Evolutionary conservation across 73 alveolate genomes (phyloP).

Genomic region (Tetrahymena malaccensis): DNA sequence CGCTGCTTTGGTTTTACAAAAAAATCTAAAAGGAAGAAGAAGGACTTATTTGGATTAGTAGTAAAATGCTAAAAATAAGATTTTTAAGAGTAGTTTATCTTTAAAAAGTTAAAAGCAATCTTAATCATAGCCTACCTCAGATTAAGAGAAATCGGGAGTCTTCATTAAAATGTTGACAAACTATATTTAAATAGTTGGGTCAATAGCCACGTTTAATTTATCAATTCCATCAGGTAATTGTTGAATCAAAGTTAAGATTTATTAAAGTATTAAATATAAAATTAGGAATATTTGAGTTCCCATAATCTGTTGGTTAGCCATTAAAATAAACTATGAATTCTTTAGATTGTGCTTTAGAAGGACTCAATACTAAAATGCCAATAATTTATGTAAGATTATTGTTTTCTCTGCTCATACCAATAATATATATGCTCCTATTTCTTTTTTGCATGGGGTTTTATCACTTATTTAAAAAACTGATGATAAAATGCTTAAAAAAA

Average conservation of each 20-base stretch:
- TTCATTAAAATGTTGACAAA: constrained; percentile 9
- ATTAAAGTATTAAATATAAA: neutral
- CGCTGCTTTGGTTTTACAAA: no score
- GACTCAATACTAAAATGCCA: neutral
- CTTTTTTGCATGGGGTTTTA: neutral
- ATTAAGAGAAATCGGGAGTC: neutral
- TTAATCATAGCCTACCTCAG: neutral
- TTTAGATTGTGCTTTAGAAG: neutral
- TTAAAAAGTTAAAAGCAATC: neutral
- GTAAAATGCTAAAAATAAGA: neutral
- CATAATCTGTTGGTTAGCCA: neutral
- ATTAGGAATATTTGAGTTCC: constrained; percentile 12
- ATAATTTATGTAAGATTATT: neutral
- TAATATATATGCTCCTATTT: neutral
- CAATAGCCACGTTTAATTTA: constrained; percentile 3
- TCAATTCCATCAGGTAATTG: neutral
- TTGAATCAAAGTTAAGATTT: neutral
- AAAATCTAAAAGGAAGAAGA: neutral
- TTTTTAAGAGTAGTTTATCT: neutral
- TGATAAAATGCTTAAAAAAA: no score
- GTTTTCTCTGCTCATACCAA: neutral
- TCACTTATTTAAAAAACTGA: no score
- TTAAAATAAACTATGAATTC: neutral
- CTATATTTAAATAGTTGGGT: constrained; percentile 1
- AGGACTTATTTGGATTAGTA: no score